phyloP scores from a whole-genome alignment of 768 basidiomycete genomes.

The Lactarius indigo region DNA sequence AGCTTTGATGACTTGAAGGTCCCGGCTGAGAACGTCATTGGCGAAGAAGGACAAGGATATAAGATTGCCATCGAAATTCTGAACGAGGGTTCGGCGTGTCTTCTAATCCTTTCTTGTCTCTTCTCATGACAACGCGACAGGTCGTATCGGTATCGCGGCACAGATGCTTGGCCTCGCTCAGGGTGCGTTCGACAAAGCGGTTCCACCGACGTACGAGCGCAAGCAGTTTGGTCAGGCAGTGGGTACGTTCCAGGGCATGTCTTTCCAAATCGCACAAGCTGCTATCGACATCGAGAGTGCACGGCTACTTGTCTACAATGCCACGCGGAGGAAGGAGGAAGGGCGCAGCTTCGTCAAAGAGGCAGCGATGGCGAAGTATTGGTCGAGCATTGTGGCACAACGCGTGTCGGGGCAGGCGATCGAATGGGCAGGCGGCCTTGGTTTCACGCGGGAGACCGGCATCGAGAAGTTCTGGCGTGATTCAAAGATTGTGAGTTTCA shows the following conservation, averaged over 20 bases:
- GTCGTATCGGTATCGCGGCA: slow-evolving; percentile 95
- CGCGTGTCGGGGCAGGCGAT: slow-evolving; percentile 85
- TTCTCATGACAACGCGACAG: slow-evolving; percentile 31
- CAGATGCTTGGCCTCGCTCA: slow-evolving; percentile 99
- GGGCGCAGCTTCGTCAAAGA: slow-evolving; percentile 83
- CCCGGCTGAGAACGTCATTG: slow-evolving; percentile 86
- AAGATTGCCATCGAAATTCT: slow-evolving; percentile 97
- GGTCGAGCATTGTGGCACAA: slow-evolving; percentile 85
- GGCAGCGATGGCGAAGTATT: slow-evolving; percentile 98
- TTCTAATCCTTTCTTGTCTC: background rate
- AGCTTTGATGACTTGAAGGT: slow-evolving; percentile 92
- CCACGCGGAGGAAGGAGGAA: slow-evolving; percentile 91
- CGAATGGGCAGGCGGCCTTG: slow-evolving; percentile 94
- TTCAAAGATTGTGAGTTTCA: slow-evolving; percentile 81
- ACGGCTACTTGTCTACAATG: slow-evolving; percentile 91
- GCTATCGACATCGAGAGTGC: slow-evolving; percentile 89
- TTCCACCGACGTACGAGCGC: slow-evolving; percentile 93
- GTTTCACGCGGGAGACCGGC: slow-evolving; percentile 90
- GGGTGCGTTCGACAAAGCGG: slow-evolving; percentile 92
- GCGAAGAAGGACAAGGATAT: slow-evolving; percentile 89
- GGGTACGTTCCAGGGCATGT: slow-evolving; percentile 95
- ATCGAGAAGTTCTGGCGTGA: slow-evolving; percentile 97
- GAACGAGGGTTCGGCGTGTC: slow-evolving; percentile 65
- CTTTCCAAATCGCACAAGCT: slow-evolving; percentile 88
- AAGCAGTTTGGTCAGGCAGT: slow-evolving; percentile 92